These are phyloP conservation scores for Aspergillus intermedius DNA, from an alignment of 2,329 filamentous ascomycete species.

Conservation along the genomic window DNA sequence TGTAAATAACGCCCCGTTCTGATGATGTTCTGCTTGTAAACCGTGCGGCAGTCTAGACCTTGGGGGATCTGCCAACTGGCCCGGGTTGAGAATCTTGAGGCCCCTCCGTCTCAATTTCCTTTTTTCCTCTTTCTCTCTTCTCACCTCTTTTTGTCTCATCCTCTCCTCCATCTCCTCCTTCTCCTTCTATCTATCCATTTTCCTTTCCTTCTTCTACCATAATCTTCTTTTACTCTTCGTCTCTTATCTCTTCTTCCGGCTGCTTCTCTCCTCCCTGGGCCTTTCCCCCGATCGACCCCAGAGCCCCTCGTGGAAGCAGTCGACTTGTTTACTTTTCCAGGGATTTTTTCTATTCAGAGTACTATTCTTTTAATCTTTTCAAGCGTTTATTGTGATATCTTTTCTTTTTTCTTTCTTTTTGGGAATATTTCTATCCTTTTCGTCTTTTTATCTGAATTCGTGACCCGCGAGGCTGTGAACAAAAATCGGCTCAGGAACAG, in stretches of 20 bases:
- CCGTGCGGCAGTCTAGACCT: conserved; percentile 14
- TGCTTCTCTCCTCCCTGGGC: background rate
- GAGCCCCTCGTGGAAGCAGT: background rate
- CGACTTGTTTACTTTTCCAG: background rate
- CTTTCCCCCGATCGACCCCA: background rate
- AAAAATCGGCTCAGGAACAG: background rate
- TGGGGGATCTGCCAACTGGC: conserved; percentile 12
- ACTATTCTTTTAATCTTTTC: background rate
- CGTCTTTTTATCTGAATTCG: background rate
- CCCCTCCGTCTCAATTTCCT: conserved; percentile 10
- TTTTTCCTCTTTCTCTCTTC: conserved; percentile 2
- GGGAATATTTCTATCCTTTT: background rate
- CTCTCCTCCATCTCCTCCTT: background rate
- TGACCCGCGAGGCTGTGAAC: background rate
- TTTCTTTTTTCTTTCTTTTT: background rate
- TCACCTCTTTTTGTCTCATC: background rate
- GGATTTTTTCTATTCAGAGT: background rate
- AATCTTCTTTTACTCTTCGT: conserved; percentile 2
- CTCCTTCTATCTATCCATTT: background rate
- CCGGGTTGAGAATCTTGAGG: background rate
- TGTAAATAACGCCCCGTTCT: too few species aligned
- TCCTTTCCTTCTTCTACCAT: background rate
- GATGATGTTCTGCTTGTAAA: too few species aligned
- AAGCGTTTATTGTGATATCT: background rate
- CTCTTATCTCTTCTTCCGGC: background rate